A percentile compares a stretch with the other conserved stretches of the same genome.
These are phyloP conservation scores for Fusarium sp. DNA, from an alignment of 2,329 filamentous ascomycete species.

Conservation along the genomic window DNA sequence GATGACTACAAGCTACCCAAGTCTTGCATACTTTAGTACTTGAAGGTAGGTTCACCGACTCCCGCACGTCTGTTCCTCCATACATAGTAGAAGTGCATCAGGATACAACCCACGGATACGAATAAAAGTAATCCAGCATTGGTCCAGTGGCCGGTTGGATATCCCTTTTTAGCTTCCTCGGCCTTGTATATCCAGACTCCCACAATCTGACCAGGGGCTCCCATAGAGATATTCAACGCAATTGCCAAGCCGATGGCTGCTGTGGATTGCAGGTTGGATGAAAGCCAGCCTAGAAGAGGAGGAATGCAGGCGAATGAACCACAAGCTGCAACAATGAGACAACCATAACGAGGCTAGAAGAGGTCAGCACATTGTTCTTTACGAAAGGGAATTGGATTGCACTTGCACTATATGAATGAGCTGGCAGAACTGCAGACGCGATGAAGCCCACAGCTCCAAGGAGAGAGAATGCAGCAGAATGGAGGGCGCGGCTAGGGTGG, in stretches of 20 bases:
- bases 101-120: constrained; percentile 65
- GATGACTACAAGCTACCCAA: not conserved
- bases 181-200: constrained; percentile 80
- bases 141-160: constrained; percentile 76
- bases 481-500: constrained; percentile 48
- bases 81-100: constrained; percentile 66
- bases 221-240: constrained; percentile 73
- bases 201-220: constrained; percentile 75
- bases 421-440: constrained; percentile 70
- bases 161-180: constrained; percentile 68
- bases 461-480: constrained; percentile 54
- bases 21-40: constrained; percentile 22
- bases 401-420: constrained; percentile 60
- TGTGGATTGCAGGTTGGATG: constrained; percentile 73
- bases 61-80: constrained; percentile 52
- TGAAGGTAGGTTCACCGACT: constrained; percentile 28
- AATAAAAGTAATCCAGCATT: constrained; percentile 71
- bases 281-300: constrained; percentile 73
- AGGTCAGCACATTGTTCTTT: not conserved
- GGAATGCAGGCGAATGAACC: constrained; percentile 76
- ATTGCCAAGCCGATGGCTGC: constrained; percentile 74
- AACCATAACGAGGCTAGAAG: constrained; percentile 67
- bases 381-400: rapidly evolving
- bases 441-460: constrained; percentile 65
- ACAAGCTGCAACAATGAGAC: constrained; percentile 72